A percentile compares a stretch with the other conserved stretches of the same genome.
These are phyloP conservation scores for Thraustotheca clavata DNA, from an alignment of 352 stramenopile genomes.

Conservation along the genomic window DNA sequence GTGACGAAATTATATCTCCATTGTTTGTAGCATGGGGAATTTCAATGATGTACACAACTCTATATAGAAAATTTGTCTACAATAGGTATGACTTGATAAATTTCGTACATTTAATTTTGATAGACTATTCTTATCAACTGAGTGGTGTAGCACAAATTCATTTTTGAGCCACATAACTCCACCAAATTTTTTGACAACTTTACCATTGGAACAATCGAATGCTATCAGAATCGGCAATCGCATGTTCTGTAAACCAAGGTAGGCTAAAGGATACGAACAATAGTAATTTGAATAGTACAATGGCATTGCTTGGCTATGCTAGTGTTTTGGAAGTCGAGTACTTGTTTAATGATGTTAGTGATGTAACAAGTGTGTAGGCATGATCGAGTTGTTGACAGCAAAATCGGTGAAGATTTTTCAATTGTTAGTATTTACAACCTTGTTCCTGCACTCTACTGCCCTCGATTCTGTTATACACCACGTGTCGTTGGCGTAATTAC, in stretches of 20 bases:
- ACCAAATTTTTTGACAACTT: neutral
- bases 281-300: neutral
- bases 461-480: neutral
- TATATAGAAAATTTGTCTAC: neutral
- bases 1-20: neutral
- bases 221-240: constrained; percentile 20
- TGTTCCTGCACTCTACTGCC: neutral
- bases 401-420: neutral
- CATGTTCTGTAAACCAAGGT: constrained; percentile 22
- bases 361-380: neutral
- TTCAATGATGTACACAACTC: neutral
- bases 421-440: constrained; percentile 5
- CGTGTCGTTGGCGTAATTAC: neutral
- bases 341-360: neutral
- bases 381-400: no score
- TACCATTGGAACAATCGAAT: constrained; percentile 12
- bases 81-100: neutral
- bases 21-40: constrained; percentile 2
- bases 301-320: constrained; percentile 9
- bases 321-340: neutral
- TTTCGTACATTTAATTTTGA: neutral
- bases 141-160: constrained; percentile 15
- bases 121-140: constrained; percentile 5
- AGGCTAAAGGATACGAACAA: neutral
- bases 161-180: constrained; percentile 1